Conservation (phyloP, 371 early-diverging fungal genomes). For the Rhizomucor miehei region DNA sequence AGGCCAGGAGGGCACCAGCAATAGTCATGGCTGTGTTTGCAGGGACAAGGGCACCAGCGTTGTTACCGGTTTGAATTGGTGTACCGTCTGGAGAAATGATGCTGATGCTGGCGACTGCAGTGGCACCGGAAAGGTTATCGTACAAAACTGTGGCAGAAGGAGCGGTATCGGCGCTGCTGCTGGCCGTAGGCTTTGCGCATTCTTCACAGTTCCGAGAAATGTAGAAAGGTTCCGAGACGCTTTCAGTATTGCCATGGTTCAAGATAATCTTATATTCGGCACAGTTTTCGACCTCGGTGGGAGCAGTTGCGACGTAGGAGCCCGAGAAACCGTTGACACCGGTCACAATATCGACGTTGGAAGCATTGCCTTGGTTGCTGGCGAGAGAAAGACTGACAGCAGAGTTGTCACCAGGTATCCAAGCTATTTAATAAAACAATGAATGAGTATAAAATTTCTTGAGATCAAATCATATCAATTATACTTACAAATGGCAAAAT, state of each 20-base stretch:
- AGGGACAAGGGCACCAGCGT: not conserved
- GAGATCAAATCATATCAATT: not conserved
- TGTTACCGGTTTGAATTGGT: not conserved
- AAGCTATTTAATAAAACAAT: not conserved
- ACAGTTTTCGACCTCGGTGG: not conserved
- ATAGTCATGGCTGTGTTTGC: not conserved
- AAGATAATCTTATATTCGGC: not conserved
- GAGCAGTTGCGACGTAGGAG: not conserved
- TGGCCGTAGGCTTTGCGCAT: not conserved
- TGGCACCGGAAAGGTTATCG: slow-evolving; percentile 4
- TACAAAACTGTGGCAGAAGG: not conserved
- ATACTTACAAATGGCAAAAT: not conserved
- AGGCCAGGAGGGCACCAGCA: not conserved
- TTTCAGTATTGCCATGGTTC: not conserved
- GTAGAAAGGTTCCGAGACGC: slow-evolving; percentile 5
- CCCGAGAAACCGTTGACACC: not conserved
- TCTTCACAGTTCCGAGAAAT: not conserved
- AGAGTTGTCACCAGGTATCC: not conserved
- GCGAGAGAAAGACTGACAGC: not conserved
- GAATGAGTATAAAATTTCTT: not conserved
- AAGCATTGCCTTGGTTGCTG: not conserved
- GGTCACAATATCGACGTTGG: not conserved
- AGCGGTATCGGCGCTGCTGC: not conserved
- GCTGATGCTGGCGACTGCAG: slow-evolving; percentile 4
- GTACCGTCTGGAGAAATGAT: not conserved